Base-by-base conservation (phyloP, 1,139 yeast species). In the Scheffersomyces segobiensis region DNA sequence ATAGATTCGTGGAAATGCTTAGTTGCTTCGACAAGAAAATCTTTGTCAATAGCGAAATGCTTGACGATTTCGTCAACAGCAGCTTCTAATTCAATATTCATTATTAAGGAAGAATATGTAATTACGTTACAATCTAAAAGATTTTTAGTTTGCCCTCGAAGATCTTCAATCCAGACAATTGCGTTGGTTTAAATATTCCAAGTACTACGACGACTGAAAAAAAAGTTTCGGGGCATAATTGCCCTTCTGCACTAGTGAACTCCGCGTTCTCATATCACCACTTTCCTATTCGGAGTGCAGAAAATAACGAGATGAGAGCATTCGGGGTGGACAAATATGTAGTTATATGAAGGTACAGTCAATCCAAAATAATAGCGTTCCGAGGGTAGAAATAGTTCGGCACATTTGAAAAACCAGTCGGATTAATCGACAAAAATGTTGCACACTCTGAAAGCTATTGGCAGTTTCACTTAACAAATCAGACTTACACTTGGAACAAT, bases 1-100 rank as follows among this genome's bases (percentile, higher is more conserved):
- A 90, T 89, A 49, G 87, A 84, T 60, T 81, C 75, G 52, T 84
- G 79, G 71, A 91, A 92, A 59, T 81, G 78, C n/a, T 82, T 83
- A 1, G 93, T 90, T 21, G 91, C 86, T 55, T 80, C 76, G 53
- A 79, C 72, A 57, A 91, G 76, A 54, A 78, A 79, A 14, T 82
- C 84, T 59, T 83, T 80, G 53, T 81, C 77, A 18, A 91, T 77
- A 1, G 74, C 73, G 67, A 91, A 90, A 58, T 85, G 84, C 46
- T 78, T 65, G 54, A 81, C 85, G 42, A 91, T 79, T 50, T 81
- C 76, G 52, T 82, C 80, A 50, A 87, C 67, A 5, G 76, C 78
- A 24, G 63, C 54, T 65, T 76, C 71, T 61, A 79, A 69, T 62
- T 69, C 61, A 47, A 67, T 55, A 57, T 73, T 72, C 79, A 76